A percentile compares a stretch with the other conserved stretches of the same genome.
These are phyloP conservation scores for Zalerion maritima DNA, from an alignment of 495 filamentous ascomycete genomes.

Conservation along the genomic window DNA sequence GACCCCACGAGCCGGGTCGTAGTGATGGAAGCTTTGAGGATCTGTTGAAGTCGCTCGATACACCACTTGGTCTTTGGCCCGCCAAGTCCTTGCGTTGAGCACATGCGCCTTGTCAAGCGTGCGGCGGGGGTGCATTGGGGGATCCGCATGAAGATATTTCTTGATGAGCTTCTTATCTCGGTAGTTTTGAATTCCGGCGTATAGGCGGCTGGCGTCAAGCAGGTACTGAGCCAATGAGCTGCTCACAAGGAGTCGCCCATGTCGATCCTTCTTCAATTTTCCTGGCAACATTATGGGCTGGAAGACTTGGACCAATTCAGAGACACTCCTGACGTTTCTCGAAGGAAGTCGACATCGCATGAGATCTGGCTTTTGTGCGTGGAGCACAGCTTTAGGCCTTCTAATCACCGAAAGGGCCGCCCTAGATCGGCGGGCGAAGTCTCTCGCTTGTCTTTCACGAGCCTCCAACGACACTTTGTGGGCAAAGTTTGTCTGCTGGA, in stretches of 20 bases:
- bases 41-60: slow-evolving; percentile 27
- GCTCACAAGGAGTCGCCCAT: neutral
- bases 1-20: no score
- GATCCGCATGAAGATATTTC: slow-evolving; percentile 38
- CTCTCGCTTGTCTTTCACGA: no score
- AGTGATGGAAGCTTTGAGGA: no score
- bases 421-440: no score
- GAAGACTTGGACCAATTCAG: no score
- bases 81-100: slow-evolving; percentile 39
- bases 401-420: no score
- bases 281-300: slow-evolving; percentile 9
- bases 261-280: slow-evolving; percentile 3
- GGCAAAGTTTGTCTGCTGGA: no score
- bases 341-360: no score
- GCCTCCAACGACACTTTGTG: no score
- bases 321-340: no score
- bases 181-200: slow-evolving; percentile 15
- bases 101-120: slow-evolving; percentile 52
- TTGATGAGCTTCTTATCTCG: slow-evolving; percentile 44
- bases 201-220: slow-evolving; percentile 8
- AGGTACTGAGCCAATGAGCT: slow-evolving; percentile 9
- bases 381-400: no score
- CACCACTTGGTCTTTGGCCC: slow-evolving; percentile 53
- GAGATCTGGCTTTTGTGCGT: no score
- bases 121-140: slow-evolving; percentile 46